These are phyloP conservation scores for Cucurbita moschata DNA, from an alignment of 306 rosid genomes.

Conservation along the genomic window DNA sequence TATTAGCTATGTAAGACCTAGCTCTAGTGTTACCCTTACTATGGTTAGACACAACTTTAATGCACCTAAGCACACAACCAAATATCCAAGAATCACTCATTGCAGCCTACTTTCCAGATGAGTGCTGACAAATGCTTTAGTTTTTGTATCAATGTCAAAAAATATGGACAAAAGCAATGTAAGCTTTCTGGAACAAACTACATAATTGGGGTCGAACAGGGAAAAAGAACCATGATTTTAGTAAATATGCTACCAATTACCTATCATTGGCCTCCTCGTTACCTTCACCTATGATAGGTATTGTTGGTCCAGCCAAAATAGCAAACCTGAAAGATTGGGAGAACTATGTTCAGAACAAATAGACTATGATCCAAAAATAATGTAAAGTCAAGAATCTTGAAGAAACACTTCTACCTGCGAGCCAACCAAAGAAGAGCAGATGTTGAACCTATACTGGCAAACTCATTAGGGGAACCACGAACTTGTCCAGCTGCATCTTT, in stretches of 20 bases:
- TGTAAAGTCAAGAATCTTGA: background rate
- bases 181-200: background rate
- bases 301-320: conserved; percentile 88
- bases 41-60: background rate
- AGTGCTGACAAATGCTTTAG: background rate
- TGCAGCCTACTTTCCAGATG: background rate
- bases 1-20: background rate
- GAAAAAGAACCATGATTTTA: background rate
- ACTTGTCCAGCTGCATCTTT: conserved; percentile 99
- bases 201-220: background rate
- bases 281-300: conserved; percentile 96
- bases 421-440: conserved; percentile 97
- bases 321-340: conserved; percentile 61
- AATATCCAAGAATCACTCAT: background rate
- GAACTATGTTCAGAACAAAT: conserved; percentile 11
- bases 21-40: background rate
- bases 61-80: background rate
- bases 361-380: background rate
- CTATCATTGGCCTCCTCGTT: conserved; percentile 89
- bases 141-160: background rate
- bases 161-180: background rate
- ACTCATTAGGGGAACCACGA: conserved; percentile 97
- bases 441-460: conserved; percentile 91
- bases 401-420: conserved; percentile 43
- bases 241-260: conserved; percentile 23